Evolutionary conservation across 2,329 filamentous ascomycete species (phyloP).

Genomic region (Trichoderma oligosporum): DNA sequence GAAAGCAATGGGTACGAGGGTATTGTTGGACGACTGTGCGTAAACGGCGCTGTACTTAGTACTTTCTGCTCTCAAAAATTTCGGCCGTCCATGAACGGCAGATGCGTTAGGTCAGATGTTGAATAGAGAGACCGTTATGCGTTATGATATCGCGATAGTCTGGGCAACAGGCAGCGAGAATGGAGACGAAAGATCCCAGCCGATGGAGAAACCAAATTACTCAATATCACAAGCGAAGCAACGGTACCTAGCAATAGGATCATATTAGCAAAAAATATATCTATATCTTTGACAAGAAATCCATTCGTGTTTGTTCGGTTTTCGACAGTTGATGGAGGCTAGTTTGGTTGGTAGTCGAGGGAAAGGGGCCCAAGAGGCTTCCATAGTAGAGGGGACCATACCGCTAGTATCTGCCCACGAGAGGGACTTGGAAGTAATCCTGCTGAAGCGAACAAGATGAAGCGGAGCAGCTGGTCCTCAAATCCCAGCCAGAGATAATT

Average conservation of each 20-base stretch:
- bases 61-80: constrained; percentile 23
- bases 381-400: constrained; percentile 6
- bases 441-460: constrained; percentile 11
- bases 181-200: constrained; percentile 2
- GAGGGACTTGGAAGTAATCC: background rate
- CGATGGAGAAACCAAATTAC: constrained; percentile 12
- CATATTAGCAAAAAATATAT: constrained; percentile 10
- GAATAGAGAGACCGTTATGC: constrained; percentile 11
- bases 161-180: constrained; percentile 6
- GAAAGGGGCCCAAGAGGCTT: constrained; percentile 6
- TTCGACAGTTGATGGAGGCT: background rate
- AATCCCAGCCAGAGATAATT: constrained; percentile 11
- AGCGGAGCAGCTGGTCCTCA: constrained; percentile 17
- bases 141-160: constrained; percentile 1
- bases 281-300: background rate
- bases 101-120: constrained; percentile 9
- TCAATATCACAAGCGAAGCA: constrained; percentile 22
- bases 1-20: constrained; percentile 12
- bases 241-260: constrained; percentile 7
- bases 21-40: constrained; percentile 23
- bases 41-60: constrained; percentile 25
- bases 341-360: constrained; percentile 7
- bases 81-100: constrained; percentile 32
- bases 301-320: background rate
- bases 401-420: constrained; percentile 11